A percentile compares a stretch with the other conserved stretches of the same genome.
These are phyloP conservation scores for Trichophyton schoenleinii DNA, from an alignment of 2,329 filamentous ascomycete genomes.

Conservation along the genomic window DNA sequence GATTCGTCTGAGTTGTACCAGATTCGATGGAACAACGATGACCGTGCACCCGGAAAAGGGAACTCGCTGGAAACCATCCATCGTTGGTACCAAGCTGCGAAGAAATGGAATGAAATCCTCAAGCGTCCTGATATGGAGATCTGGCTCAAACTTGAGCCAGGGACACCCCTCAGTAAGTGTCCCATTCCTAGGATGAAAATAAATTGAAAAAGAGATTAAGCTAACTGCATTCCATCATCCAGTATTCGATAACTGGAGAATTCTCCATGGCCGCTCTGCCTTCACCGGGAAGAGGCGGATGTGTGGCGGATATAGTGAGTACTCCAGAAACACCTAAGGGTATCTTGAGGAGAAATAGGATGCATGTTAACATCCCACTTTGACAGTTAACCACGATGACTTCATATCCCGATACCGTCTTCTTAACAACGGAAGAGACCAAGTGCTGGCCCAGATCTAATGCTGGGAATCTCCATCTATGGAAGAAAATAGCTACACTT, in stretches of 20 bases:
- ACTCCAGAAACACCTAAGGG: background rate
- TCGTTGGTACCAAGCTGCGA: slow-evolving; percentile 69
- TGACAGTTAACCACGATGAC: slow-evolving; percentile 53
- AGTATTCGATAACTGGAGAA: slow-evolving; percentile 96
- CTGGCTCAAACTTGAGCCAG: slow-evolving; percentile 70
- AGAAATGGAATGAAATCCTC: slow-evolving; percentile 59
- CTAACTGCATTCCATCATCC: slow-evolving; percentile 11
- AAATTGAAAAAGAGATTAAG: background rate
- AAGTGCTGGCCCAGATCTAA: slow-evolving; percentile 23
- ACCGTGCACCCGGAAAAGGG: slow-evolving; percentile 56
- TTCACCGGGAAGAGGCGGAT: slow-evolving; percentile 79
- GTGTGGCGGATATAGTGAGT: slow-evolving; percentile 81
- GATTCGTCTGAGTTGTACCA: slow-evolving; percentile 42
- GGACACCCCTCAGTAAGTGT: slow-evolving; percentile 57
- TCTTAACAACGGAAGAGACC: slow-evolving; percentile 46
- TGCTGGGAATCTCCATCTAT: background rate
- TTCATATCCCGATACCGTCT: slow-evolving; percentile 64
- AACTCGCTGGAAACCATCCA: slow-evolving; percentile 40
- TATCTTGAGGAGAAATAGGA: background rate
- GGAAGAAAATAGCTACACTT: background rate
- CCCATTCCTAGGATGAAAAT: background rate
- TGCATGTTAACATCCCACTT: slow-evolving; percentile 7
- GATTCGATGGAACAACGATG: slow-evolving; percentile 87
- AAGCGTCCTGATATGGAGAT: slow-evolving; percentile 54
- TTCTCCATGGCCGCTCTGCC: slow-evolving; percentile 70